Conservation (phyloP, 805 yeast genomes). For the Crinitomyces ghanaensis region DNA sequence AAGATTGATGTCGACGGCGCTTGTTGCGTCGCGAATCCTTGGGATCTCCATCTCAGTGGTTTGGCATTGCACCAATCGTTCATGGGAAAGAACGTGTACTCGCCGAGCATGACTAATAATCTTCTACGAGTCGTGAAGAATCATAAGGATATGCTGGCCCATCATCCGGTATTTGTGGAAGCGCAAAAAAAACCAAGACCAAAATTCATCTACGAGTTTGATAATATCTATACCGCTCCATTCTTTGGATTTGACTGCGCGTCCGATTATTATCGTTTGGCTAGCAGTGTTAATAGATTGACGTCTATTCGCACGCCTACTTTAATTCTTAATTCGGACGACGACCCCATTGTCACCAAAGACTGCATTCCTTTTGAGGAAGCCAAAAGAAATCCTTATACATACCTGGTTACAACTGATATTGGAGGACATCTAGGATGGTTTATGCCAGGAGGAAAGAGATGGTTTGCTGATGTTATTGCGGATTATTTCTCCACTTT, state of each 20-base stretch:
- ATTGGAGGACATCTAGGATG: conserved; percentile 82
- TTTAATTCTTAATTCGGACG: conserved; percentile 50
- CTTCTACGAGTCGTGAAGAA: conserved; percentile 32
- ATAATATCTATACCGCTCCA: conserved; percentile 51
- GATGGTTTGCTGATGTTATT: conserved; percentile 56
- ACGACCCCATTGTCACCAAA: conserved; percentile 63
- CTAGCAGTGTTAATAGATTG: conserved; percentile 45
- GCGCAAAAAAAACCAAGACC: conserved; percentile 18
- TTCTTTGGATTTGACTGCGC: conserved; percentile 55
- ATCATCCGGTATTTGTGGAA: conserved; percentile 21
- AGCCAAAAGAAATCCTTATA: conserved; percentile 45
- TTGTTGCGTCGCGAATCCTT: conserved; percentile 52
- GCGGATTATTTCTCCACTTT: conserved; percentile 32
- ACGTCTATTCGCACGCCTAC: conserved; percentile 49
- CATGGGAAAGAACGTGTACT: conserved; percentile 37
- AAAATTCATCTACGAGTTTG: conserved; percentile 44
- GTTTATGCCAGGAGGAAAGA: conserved; percentile 46
- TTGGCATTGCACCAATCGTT: conserved; percentile 30
- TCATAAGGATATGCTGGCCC: conserved; percentile 32
- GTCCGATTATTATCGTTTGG: conserved; percentile 52
- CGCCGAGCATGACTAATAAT: conserved; percentile 40
- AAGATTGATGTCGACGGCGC: conserved; percentile 39
- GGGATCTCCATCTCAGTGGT: conserved; percentile 54
- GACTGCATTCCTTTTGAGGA: conserved; percentile 41
- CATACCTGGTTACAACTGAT: conserved; percentile 45